Evolutionary conservation across 208 protist species (phyloP), one percentile per base, ranked within the genome.

Genomic region (Trypanosomatidae sp.): DNA sequence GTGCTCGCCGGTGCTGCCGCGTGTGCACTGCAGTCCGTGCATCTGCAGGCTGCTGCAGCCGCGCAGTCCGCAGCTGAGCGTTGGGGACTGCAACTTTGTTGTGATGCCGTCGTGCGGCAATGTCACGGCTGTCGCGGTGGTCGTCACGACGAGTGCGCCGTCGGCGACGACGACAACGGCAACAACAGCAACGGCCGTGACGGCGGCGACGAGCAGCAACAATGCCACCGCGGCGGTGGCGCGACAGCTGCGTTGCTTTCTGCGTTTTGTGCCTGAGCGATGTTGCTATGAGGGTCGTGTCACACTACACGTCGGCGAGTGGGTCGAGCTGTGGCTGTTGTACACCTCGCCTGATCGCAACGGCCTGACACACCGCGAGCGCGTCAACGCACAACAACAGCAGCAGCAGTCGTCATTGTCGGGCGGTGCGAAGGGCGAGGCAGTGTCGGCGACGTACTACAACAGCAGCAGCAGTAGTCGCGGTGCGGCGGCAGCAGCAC

Each of bases 81-180:
- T 65, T 4, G 78, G 84, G 19, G 6, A 11, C 3, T 56, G 69
- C 22, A 27, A 6, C 1, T 82, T 93, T 43, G 46, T 58, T 2
- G 77, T 93, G 32, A 84, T 88, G 76, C 79, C 84, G 26, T 74
- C 71, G n/a, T 85, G 73, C 59, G 53, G 68, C 42, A 93, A 93
- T 49, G 74, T 93, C 2, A 30, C 50, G 2, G 71, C 71, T 4
- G 74, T 88, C 1, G 79, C 77, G 0, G 65, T 89, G 5, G 76
- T 92, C 27, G 33, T 15, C 11, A 26, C 6, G 33, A 33, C 2
- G 30, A 24, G 33, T 10, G 2, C 19, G 23, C 33, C 18, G 22
- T 15, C 33, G 33, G 33, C 32, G 37, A 30, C 11, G 33, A 15
- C 7, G 46, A 3, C 6, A 19, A 3, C 18, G 39, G 3, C 20